Percentiles rank a stretch among this genome's conserved stretches.
Evolutionary conservation across 2,329 filamentous ascomycete genomes (phyloP).

Genomic region (Herpotrichia juniperi): DNA sequence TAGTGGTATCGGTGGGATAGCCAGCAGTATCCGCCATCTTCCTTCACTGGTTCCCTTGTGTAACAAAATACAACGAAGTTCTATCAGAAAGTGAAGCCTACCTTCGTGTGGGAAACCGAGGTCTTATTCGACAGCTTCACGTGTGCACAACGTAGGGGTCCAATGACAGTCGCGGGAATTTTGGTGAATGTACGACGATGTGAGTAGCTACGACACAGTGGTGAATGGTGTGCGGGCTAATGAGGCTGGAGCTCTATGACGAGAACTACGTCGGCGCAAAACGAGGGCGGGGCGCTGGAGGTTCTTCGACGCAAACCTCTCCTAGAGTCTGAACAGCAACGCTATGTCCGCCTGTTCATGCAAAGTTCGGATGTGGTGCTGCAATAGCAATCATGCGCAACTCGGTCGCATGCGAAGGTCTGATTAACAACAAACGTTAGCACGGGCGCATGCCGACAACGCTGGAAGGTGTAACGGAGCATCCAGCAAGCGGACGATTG

Average conservation of each 20-base stretch:
- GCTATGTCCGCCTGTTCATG: slow-evolving; percentile 33
- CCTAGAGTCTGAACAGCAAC: slow-evolving; percentile 18
- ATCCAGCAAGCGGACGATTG: slow-evolving; percentile 28
- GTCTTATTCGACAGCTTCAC: slow-evolving; percentile 22
- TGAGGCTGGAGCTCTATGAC: slow-evolving; percentile 20
- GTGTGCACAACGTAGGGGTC: slow-evolving; percentile 16
- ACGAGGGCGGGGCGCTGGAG: slow-evolving; percentile 21
- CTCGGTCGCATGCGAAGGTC: slow-evolving; percentile 30
- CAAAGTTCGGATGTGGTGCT: slow-evolving; percentile 23
- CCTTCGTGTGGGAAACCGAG: slow-evolving; percentile 17
- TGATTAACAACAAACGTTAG: slow-evolving; percentile 44
- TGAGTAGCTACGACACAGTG: slow-evolving; percentile 24
- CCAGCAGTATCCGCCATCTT: slow-evolving; percentile 47
- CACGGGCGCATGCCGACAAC: slow-evolving; percentile 33
- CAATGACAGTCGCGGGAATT: slow-evolving; percentile 23
- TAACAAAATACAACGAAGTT: slow-evolving; percentile 11
- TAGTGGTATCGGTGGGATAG: slow-evolving; percentile 42
- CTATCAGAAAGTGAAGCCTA: slow-evolving; percentile 19
- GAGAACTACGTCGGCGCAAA: slow-evolving; percentile 14
- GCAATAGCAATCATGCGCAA: slow-evolving; percentile 35
- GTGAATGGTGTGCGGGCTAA: slow-evolving; percentile 9
- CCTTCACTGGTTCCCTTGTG: slow-evolving; percentile 3
- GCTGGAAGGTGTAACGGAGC: slow-evolving; percentile 33
- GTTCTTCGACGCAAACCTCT: slow-evolving; percentile 33
- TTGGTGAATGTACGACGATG: slow-evolving; percentile 22